These are phyloP conservation scores for Vitis amurensis DNA, from an alignment of 164 flowering plant genomes.

Conservation along the genomic window DNA sequence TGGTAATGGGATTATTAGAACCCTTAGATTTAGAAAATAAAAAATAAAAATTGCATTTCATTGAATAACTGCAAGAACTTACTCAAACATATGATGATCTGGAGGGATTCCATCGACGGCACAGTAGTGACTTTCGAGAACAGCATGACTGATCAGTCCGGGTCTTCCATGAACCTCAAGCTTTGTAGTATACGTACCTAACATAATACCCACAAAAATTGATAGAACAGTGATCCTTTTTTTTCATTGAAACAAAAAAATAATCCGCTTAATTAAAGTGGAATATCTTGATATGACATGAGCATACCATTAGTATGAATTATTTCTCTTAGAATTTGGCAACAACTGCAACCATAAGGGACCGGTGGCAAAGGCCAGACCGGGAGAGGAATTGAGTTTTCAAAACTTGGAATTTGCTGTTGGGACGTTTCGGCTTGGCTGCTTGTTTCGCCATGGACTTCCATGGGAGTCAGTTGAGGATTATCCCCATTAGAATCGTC, in stretches of 20 bases:
- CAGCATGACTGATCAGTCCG: conserved; percentile 53
- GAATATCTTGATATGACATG: too few relatives aligned
- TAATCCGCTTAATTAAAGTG: background rate
- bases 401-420: background rate
- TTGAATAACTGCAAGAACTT: conserved; percentile 12
- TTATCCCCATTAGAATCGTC: background rate
- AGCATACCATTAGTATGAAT: conserved; percentile 46
- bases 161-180: conserved; percentile 64
- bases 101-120: conserved; percentile 2
- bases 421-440: background rate
- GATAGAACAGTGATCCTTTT: background rate
- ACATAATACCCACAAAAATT: background rate
- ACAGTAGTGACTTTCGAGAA: conserved; percentile 20
- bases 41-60: background rate
- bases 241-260: background rate
- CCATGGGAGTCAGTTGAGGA: conserved; percentile 9
- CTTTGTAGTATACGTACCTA: conserved; percentile 33
- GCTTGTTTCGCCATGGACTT: background rate
- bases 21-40: background rate
- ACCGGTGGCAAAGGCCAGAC: conserved; percentile 17
- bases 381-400: background rate
- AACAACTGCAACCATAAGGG: conserved; percentile 36
- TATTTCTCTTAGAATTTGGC: conserved; percentile 51
- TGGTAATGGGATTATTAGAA: background rate
- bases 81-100: conserved; percentile 45